Percentiles rank a stretch among this genome's conserved stretches.
phyloP scores from a whole-genome alignment of 2,329 filamentous ascomycete species.

The Cryphonectria naterciae region DNA sequence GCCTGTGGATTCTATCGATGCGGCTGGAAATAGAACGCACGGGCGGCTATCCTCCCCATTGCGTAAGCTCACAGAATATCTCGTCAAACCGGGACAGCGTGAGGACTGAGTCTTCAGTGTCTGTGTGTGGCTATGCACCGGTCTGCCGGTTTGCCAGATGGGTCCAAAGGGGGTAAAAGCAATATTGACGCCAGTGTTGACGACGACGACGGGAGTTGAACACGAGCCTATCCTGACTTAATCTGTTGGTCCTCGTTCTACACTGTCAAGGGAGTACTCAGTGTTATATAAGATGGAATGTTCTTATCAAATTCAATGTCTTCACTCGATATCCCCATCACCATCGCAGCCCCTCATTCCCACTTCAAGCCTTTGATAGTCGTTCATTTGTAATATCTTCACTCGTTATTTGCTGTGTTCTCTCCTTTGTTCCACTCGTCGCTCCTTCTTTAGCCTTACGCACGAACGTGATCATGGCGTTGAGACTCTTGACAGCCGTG shows the following conservation, averaged over 20 bases:
- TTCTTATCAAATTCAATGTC: background rate
- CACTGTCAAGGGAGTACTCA: background rate
- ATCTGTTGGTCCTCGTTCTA: background rate
- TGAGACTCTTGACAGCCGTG: background rate
- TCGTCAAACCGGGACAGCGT: background rate
- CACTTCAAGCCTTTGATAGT: background rate
- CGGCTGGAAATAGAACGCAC: background rate
- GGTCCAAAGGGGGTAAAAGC: background rate
- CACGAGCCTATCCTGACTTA: background rate
- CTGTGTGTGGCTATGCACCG: background rate
- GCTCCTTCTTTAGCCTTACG: background rate
- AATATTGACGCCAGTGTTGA: constrained; percentile 4
- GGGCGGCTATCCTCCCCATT: background rate
- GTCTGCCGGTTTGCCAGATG: background rate
- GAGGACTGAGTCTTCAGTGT: background rate
- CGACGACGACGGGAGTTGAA: constrained; percentile 5
- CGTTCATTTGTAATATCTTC: background rate
- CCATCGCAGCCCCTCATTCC: background rate
- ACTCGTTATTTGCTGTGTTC: background rate
- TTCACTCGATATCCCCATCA: background rate
- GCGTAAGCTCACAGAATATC: background rate
- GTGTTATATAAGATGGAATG: background rate
- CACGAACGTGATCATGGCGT: background rate
- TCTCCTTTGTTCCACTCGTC: background rate
- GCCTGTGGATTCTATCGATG: background rate